phyloP scores from a whole-genome alignment of 179 eudicot genomes.

The Spergularia azorica region DNA sequence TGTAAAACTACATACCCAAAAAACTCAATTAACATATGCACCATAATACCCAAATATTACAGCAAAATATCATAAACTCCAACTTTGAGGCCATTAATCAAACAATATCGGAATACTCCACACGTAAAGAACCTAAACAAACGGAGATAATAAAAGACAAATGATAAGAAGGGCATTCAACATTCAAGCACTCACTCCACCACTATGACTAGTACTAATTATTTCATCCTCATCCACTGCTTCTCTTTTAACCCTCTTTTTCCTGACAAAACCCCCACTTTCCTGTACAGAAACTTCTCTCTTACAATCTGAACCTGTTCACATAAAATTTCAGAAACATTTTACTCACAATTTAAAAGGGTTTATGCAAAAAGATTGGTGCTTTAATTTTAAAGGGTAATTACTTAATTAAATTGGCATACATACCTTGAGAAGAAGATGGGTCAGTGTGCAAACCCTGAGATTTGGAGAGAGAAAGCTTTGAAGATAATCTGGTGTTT shows the following conservation, averaged over 20 bases:
- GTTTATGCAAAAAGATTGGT: background rate
- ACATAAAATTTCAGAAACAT: background rate
- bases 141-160: background rate
- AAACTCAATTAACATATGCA: background rate
- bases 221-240: conserved; percentile 26
- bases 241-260: conserved; percentile 52
- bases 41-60: background rate
- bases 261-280: conserved; percentile 46
- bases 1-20: background rate
- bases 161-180: background rate
- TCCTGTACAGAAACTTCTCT: conserved; percentile 32
- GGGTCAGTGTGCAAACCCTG: conserved; percentile 15
- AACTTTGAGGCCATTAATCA: background rate
- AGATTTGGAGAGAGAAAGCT: conserved; percentile 9
- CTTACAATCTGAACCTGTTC: conserved; percentile 24
- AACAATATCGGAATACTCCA: background rate
- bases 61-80: background rate
- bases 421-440: conserved; percentile 24
- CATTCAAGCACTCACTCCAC: conserved; percentile 34
- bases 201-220: conserved; percentile 22
- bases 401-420: too few species aligned
- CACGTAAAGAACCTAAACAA: background rate
- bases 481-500: conserved; percentile 29
- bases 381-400: background rate
- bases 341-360: background rate